Evolutionary conservation across 495 filamentous ascomycete genomes (phyloP), one percentile per base, ranked within the genome.

Genomic region (Penicilliopsis zonata): DNA sequence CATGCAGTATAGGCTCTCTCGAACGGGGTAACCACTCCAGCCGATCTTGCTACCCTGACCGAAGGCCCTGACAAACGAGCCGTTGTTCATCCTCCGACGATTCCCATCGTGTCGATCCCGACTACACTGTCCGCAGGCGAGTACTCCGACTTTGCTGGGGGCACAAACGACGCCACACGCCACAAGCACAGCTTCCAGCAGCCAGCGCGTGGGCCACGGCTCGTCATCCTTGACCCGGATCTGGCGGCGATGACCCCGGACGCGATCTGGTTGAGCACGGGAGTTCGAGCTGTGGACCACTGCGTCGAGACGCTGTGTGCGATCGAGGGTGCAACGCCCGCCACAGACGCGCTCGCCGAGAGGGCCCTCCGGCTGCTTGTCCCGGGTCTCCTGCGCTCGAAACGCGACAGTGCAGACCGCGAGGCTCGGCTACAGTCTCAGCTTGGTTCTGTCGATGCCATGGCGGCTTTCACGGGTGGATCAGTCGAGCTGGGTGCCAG

Each of bases 91-190:
- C 26, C 37, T 0, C 57, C 65, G 0, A 57, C 48, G 0, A 52
- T 73, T 18, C 71, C 74, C 0, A 62, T 75, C 13, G 68, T 80
- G 34, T 66, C 65, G 23, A 67, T 82, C 29, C 74, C 76, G 0
- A 79, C 77, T 0, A 64, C 70, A 0, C 56, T 82, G 0, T 78
- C 74, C 2, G 77, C 63, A 1, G 76, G 71, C 13, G 74, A 80
- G 49, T 80, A 76, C 44, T 69, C 64, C 17, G 40, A 61, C 18
- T 55, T 67, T 20, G 71, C 67, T 3, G 76, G 72, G 18, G 73
- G 55, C 2, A 80, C 77, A 1, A 49, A 78, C 32, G 60, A 68
- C 30, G 33, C 41, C 26, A 70, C 63, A 2, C 46, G 60, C 31
- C 59, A 63, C 19, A 80, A 82, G 47, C 50, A 63, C 32, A 56